Base-by-base conservation (phyloP, 2,329 filamentous ascomycete species). In the Aureobasidium mangrovei region DNA sequence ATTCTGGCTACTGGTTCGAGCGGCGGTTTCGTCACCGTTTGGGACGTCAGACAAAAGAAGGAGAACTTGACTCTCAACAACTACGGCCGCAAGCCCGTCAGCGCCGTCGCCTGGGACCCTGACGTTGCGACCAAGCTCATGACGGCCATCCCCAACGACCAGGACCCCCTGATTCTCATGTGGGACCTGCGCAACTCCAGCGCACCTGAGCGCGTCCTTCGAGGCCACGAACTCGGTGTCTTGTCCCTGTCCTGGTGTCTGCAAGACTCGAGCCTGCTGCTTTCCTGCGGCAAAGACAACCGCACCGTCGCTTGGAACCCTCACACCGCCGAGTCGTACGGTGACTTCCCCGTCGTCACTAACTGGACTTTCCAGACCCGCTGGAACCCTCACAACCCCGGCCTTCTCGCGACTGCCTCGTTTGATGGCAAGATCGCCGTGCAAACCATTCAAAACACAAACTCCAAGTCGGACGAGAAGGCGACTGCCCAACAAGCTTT, bases 1-100 rank as follows among this genome's bases (percentile, higher is more conserved):
- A 98, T 98, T 68, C 75, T 98, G 62, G 93, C 91, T 18, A 97
- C 91, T 7, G 93, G 93, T 61, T 91, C 91, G 67, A 86, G 83
- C 58, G 91, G 90, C 47, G 93, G 93, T 4, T 95, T 97, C 65
- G 91, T 97, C 35, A 97, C 93, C 2, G 91, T 98, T 18, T 98
- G 93, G 93, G 93, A 98, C 72, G 79, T 97, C 60, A 96, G 95
- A 77, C 90, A 88, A 9, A 97, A 95, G 80, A 96, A 95, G 74
- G 90, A 95, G 63, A 96, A 91, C 54, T 75, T 98, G 71, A 96
- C 91, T 35, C 77, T 98, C 60, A 98, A 96, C 76, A 87, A 88
- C 67, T 76, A 77, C 60, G 93, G 88, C 66, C 83, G 93, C 59
- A 98, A 96, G 73, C 80, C 91, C 53, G 90, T 97, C 64, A 96